Percentiles rank a stretch among this genome's conserved stretches.
Conservation (phyloP, 495 filamentous ascomycete genomes). For the Hyphodiscus hymeniophilus region DNA sequence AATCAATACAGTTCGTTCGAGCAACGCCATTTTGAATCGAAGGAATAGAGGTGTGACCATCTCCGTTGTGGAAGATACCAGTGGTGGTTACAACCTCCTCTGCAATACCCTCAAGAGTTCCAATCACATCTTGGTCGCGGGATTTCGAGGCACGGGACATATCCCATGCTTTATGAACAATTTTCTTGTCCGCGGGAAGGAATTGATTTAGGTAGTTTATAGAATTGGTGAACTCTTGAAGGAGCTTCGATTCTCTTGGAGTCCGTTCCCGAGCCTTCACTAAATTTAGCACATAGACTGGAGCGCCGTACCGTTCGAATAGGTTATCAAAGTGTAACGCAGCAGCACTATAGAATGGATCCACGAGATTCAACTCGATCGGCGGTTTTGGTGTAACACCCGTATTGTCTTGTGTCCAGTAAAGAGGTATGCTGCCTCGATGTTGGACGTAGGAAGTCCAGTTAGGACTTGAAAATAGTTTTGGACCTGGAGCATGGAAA, state of each 20-base stretch:
- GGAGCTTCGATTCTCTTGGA: slow-evolving; percentile 85
- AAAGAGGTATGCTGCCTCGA: slow-evolving; percentile 89
- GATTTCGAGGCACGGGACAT: slow-evolving; percentile 95
- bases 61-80: slow-evolving; percentile 91
- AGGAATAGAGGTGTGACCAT: slow-evolving; percentile 50
- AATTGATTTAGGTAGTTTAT: slow-evolving; percentile 94
- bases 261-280: slow-evolving; percentile 85
- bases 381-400: slow-evolving; percentile 93
- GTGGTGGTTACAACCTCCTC: slow-evolving; percentile 77
- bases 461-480: slow-evolving; percentile 76
- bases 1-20: slow-evolving; percentile 96
- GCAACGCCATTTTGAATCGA: slow-evolving; percentile 87
- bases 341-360: slow-evolving; percentile 94
- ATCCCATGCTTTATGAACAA: slow-evolving; percentile 91
- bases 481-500: slow-evolving; percentile 85
- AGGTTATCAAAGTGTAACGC: slow-evolving; percentile 95
- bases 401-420: slow-evolving; percentile 96
- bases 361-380: slow-evolving; percentile 87
- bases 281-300: slow-evolving; percentile 86
- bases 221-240: slow-evolving; percentile 80
- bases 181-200: slow-evolving; percentile 72
- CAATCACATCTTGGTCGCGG: slow-evolving; percentile 93
- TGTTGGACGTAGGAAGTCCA: slow-evolving; percentile 97
- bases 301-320: slow-evolving; percentile 87
- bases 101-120: slow-evolving; percentile 78